Evolutionary conservation across 2,329 filamentous ascomycete genomes (phyloP), one percentile per base, ranked within the genome.

Genomic region (Verticillium tricorpus): DNA sequence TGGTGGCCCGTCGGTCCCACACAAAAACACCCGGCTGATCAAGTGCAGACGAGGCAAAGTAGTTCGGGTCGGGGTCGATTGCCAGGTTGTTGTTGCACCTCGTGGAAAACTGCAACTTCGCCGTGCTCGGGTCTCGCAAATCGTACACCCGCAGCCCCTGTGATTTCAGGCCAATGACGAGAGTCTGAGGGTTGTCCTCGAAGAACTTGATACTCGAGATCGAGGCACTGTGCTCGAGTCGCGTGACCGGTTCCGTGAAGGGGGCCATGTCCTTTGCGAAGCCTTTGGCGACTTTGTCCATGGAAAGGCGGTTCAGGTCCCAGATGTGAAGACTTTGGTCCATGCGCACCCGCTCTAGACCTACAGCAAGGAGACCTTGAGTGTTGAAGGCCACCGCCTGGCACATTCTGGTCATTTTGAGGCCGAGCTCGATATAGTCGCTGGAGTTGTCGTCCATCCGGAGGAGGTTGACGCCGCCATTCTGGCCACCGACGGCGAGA

Each of bases 121-220:
- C 77, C 7, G 82, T 82, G 22, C 80, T 77, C 37, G 82, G 77
- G 39, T 83, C 81, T 81, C 92, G 80, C 58, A 96, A 79, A 74
- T 95, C 92, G 68, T 93, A 92, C 32, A 94, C 84, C 17, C 90
- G 82, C 56, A 95, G 82, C 40, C 88, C 90, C 66, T 91, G 86
- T 54, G 89, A 85, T 67, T 91, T 91, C 58, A 93, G 89, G 1
- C 90, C 91, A 32, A 89, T 88, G 32, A 93, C 85, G 12, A 95
- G 77, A 25, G 89, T 90, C 65, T 92, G 85, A 9, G 91, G 90
- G 65, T 88, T 89, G 66, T 90, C 85, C 62, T 90, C 85, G 63
- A 94, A 93, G 78, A 94, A 96, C 69, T 90, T 88, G 68, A 93
- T 87, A 69, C 90, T 93, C 1, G 89, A 91, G 28, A 95, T 88